These are phyloP conservation scores for Candida ortonii DNA, from an alignment of 805 yeast species.

Conservation along the genomic window DNA sequence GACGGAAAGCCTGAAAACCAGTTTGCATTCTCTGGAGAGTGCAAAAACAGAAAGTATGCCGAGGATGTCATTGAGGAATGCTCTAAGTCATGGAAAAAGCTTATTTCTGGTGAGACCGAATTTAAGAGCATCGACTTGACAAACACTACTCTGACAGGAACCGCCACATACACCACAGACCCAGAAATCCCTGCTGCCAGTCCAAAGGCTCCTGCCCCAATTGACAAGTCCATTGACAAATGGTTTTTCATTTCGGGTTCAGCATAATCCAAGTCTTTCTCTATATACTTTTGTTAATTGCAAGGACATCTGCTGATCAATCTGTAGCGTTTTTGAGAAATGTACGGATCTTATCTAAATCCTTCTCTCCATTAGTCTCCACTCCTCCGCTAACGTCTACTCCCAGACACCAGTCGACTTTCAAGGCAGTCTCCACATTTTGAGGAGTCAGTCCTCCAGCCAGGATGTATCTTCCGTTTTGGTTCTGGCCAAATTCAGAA, in stretches of 20 bases:
- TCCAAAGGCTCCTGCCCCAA: conserved; percentile 82
- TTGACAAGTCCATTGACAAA: conserved; percentile 94
- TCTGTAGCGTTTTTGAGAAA: conserved; percentile 66
- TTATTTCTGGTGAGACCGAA: conserved; percentile 62
- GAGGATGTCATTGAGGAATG: conserved; percentile 81
- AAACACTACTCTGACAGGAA: conserved; percentile 64
- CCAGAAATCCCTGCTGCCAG: conserved; percentile 65
- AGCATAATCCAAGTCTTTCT: too few species aligned
- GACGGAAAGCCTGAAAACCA: conserved; percentile 97
- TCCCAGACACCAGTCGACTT: conserved; percentile 64
- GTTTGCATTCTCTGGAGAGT: conserved; percentile 95
- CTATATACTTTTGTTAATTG: too few species aligned
- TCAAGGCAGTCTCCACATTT: conserved; percentile 58
- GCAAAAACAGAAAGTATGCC: conserved; percentile 84
- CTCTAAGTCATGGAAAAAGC: conserved; percentile 75
- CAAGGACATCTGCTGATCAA: too few species aligned
- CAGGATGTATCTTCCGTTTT: conserved; percentile 48
- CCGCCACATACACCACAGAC: conserved; percentile 52
- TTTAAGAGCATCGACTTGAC: conserved; percentile 68
- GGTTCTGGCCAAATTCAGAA: conserved; percentile 32
- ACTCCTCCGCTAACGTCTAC: conserved; percentile 97
- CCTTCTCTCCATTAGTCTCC: conserved; percentile 76
- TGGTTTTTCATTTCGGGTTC: conserved; percentile 96
- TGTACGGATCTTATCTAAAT: conserved; percentile 52
- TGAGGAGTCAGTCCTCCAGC: conserved; percentile 89